phyloP scores from a whole-genome alignment of 2,329 filamentous ascomycete species.

The Aspergillus quadrilineatus region DNA sequence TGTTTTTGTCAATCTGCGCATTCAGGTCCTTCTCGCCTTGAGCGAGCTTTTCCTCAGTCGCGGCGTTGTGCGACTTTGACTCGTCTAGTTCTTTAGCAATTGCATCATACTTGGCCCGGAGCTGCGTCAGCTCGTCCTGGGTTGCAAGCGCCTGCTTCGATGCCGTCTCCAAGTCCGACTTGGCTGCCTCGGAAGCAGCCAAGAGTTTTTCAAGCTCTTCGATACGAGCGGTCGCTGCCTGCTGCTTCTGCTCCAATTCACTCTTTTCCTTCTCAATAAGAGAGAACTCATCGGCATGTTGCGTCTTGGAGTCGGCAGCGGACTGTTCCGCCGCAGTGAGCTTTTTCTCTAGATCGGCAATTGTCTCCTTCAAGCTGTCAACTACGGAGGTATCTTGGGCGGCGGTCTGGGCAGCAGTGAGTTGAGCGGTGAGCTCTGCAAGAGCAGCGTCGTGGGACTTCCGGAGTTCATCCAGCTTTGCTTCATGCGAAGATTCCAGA shows the following conservation, averaged over 20 bases:
- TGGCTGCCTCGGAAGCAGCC: slow-evolving; percentile 71
- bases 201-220: slow-evolving; percentile 83
- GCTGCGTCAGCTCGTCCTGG: slow-evolving; percentile 33
- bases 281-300: slow-evolving; percentile 48
- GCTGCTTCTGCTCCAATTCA: slow-evolving; percentile 45
- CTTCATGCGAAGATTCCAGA: slow-evolving; percentile 36
- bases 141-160: slow-evolving; percentile 51
- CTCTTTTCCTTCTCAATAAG: slow-evolving; percentile 44
- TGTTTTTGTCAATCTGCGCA: slow-evolving; percentile 43
- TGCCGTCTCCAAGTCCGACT: slow-evolving; percentile 65
- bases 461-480: slow-evolving; percentile 38
- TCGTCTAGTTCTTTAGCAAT: slow-evolving; percentile 35
- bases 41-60: slow-evolving; percentile 34
- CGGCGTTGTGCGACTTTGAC: slow-evolving; percentile 27
- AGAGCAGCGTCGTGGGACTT: slow-evolving; percentile 37
- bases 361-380: slow-evolving; percentile 41
- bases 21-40: slow-evolving; percentile 39
- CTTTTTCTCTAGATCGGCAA: slow-evolving; percentile 62
- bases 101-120: slow-evolving; percentile 33
- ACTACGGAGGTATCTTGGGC: slow-evolving; percentile 39
- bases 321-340: slow-evolving; percentile 55
- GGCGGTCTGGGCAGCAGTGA: slow-evolving; percentile 36
- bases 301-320: slow-evolving; percentile 43
- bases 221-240: slow-evolving; percentile 53
- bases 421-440: slow-evolving; percentile 34